Evolutionary conservation across 2,329 filamentous ascomycete genomes (phyloP).

Genomic region (Ambrosiella beaveri): DNA sequence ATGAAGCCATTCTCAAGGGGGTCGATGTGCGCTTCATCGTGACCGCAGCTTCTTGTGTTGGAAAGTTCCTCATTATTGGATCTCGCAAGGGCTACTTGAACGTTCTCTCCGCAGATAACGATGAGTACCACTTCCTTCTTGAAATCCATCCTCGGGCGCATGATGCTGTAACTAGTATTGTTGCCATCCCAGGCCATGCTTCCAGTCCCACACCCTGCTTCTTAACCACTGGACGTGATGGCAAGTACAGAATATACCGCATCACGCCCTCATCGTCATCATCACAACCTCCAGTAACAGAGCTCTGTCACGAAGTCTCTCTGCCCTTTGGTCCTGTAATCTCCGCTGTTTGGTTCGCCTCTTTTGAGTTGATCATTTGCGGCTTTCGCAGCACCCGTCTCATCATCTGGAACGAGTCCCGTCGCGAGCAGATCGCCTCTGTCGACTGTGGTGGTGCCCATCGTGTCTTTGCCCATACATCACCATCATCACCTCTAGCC

Average conservation of each 20-base stretch:
- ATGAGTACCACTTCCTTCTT: constrained; percentile 4
- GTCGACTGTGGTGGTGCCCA: constrained; percentile 77
- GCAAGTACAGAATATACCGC: constrained; percentile 50
- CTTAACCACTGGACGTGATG: constrained; percentile 60
- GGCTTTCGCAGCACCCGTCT: constrained; percentile 72
- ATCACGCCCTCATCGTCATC: constrained; percentile 17
- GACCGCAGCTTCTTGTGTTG: constrained; percentile 28
- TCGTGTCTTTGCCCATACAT: constrained; percentile 47
- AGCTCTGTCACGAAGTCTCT: constrained; percentile 46
- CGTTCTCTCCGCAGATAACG: constrained; percentile 17
- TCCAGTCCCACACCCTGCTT: constrained; percentile 27
- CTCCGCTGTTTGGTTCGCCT: constrained; percentile 49
- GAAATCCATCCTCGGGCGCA: constrained; percentile 10
- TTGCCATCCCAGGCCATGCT: constrained; percentile 24
- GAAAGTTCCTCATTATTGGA: constrained; percentile 32
- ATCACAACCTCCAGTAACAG: constrained; percentile 9
- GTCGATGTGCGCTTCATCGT: constrained; percentile 33
- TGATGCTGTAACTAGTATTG: constrained; percentile 54
- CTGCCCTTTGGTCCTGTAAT: constrained; percentile 61
- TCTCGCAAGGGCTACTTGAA: constrained; percentile 35
- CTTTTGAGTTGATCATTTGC: constrained; percentile 48
- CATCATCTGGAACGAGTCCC: constrained; percentile 62
- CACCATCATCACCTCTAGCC: constrained; percentile 12
- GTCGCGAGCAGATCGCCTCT: constrained; percentile 48
- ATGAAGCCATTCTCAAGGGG: constrained; percentile 19